phyloP scores from a whole-genome alignment of 306 rosid species.

The Casuarina equisetifolia region DNA sequence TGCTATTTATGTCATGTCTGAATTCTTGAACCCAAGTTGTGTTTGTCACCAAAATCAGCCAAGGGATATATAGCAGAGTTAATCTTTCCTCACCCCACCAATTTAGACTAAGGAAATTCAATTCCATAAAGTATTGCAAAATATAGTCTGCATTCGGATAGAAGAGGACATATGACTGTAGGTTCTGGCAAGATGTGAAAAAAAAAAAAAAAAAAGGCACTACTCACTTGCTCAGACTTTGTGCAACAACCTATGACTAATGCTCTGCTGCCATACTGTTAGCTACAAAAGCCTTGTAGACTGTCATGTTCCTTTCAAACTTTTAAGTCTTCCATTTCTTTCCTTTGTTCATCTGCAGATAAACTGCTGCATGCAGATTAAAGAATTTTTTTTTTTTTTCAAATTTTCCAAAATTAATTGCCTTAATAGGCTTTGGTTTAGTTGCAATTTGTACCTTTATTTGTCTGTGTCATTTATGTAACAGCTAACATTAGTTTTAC shows the following conservation, averaged over 20 bases:
- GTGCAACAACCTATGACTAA: neutral
- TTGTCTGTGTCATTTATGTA: conserved; percentile 18
- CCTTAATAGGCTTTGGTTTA: conserved; percentile 4
- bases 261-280: neutral
- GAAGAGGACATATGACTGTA: neutral
- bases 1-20: conserved; percentile 3
- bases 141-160: neutral
- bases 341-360: neutral
- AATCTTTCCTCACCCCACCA: neutral
- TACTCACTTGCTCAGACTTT: neutral
- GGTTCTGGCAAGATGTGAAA: neutral
- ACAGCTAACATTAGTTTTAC: conserved; percentile 24
- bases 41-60: neutral
- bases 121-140: neutral
- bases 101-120: neutral
- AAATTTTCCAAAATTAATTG: conserved; percentile 13
- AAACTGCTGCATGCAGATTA: conserved; percentile 6
- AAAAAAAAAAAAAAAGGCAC: neutral
- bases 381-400: conserved; percentile 3
- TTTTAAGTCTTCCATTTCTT: neutral
- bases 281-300: neutral
- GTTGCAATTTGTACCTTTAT: neutral
- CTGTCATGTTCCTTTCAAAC: conserved; percentile 10
- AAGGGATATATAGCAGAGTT: neutral
- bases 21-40: conserved; percentile 14